Base-by-base conservation (phyloP, 169 alveolate species). In the Plasmodium malariae region DNA sequence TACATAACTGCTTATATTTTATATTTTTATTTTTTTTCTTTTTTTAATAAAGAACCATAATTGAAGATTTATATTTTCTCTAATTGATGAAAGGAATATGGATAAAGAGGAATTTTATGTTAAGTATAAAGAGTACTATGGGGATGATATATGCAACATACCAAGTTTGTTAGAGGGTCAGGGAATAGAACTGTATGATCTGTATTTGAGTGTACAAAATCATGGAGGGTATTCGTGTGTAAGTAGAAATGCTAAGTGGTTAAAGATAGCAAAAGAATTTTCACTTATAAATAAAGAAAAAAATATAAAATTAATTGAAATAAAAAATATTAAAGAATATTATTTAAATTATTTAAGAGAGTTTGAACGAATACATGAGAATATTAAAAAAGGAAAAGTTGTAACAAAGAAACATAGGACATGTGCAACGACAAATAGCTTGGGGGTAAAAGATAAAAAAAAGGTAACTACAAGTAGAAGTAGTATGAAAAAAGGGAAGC, bases 161-260 rank as follows among this genome's bases (percentile, higher is more conserved):
- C 92, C 92, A 19, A 28, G 43, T 32, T 26, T 85, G 24, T 30
- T 85, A 0, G 69, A 54, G 21, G 74, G 74, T 0, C 21, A 57
- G 26, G 60, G 48, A n/a, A 85, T 85, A 21, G 85, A 55, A 51
- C 36, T 85, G 63, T 70, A 85, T 55, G 92, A 85, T 43, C 34
- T 85, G 54, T 85, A 85, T 57, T 36, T 59, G 36, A 69, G 92
- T 48, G 92, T 85, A 11, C 28, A 69, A 21, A 85, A 49, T 11
- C 92, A 85, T 85, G 92, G 92, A 1, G 92, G 92, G 0, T 85
- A 85, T 48, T 68, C 92, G 4, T 85, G 87, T 43, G 92, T 85
- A 2, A 85, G 92, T 26, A 51, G 92, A 59, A 85, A 85, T 34
- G 70, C 92, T 5, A 85, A 85, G 11, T 85, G 92, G 92, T n/a